phyloP scores from a whole-genome alignment of 257 asterid genomes.

The Ilex aquifolium region DNA sequence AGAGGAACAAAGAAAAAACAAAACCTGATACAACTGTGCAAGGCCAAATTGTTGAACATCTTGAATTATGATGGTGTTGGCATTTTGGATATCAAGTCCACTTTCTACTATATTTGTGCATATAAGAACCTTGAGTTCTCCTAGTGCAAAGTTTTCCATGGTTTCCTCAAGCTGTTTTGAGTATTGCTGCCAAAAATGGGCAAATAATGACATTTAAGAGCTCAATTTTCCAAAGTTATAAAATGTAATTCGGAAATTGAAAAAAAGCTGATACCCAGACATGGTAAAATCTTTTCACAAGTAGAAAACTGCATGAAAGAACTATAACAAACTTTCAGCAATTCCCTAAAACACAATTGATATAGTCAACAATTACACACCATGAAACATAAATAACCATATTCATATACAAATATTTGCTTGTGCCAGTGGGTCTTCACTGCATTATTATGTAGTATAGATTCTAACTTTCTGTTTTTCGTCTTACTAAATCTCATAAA shows the following conservation, averaged over 20 bases:
- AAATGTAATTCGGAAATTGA: too few relatives aligned
- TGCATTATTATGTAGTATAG: too few relatives aligned
- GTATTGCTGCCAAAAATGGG: constrained; percentile 65
- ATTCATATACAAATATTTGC: too few relatives aligned
- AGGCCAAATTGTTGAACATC: constrained; percentile 98
- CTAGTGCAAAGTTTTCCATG: constrained; percentile 81
- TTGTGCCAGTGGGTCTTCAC: too few relatives aligned
- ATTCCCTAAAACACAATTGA: too few relatives aligned
- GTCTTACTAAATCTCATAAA: too few relatives aligned
- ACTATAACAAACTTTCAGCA: too few relatives aligned
- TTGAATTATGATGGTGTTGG: constrained; percentile 88
- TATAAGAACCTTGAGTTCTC: constrained; percentile 72
- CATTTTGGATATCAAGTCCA: constrained; percentile 97
- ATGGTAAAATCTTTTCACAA: neutral
- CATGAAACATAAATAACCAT: too few relatives aligned
- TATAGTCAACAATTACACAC: too few relatives aligned
- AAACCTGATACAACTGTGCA: constrained; percentile 96
- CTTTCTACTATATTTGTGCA: constrained; percentile 99
- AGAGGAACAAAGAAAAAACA: constrained; percentile 16
- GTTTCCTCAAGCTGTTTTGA: constrained; percentile 94
- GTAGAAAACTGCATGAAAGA: too few relatives aligned
- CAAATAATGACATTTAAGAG: constrained; percentile 14
- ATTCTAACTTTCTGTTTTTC: too few relatives aligned
- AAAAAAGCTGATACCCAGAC: neutral
- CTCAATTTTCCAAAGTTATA: neutral